These are phyloP conservation scores for Diaporthe velutina DNA, from an alignment of 2,329 filamentous ascomycete species.

Conservation along the genomic window DNA sequence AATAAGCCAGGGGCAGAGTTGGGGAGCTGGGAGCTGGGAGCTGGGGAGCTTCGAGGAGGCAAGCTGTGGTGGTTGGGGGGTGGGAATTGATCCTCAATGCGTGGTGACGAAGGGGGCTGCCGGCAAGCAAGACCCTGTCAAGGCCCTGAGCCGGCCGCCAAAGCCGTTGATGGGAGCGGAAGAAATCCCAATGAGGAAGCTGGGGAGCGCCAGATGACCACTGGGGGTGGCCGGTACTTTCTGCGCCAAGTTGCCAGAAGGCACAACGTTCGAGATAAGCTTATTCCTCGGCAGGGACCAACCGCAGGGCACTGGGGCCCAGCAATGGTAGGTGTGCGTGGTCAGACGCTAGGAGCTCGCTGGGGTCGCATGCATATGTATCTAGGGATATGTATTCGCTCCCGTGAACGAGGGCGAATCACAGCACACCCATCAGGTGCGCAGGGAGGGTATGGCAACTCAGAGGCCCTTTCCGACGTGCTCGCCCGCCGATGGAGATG, in stretches of 20 bases:
- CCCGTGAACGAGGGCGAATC: background rate
- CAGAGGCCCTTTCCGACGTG: background rate
- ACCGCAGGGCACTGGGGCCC: constrained; percentile 1
- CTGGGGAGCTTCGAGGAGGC: background rate
- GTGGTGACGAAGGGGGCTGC: constrained; percentile 6
- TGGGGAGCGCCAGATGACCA: constrained; percentile 11
- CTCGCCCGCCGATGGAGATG: background rate
- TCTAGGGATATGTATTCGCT: background rate
- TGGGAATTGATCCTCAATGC: background rate
- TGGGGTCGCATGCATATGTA: constrained; percentile 12
- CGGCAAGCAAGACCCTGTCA: background rate
- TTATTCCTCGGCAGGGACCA: constrained; percentile 26
- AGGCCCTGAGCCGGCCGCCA: background rate
- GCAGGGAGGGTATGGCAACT: constrained; percentile 21
- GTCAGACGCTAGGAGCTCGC: background rate
- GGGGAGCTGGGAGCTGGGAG: no score
- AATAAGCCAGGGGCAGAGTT: background rate
- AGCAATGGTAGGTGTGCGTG: background rate
- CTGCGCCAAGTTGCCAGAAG: background rate
- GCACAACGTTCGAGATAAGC: constrained; percentile 18
- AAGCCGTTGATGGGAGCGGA: background rate
- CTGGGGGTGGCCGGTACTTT: constrained; percentile 1
- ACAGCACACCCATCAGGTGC: background rate
- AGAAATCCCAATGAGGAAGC: constrained; percentile 21
- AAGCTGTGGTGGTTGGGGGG: background rate